A percentile compares a stretch with the other conserved stretches of the same genome.
Conservation (phyloP, 148 eudicot species). For the Fagopyrum tataricum region DNA sequence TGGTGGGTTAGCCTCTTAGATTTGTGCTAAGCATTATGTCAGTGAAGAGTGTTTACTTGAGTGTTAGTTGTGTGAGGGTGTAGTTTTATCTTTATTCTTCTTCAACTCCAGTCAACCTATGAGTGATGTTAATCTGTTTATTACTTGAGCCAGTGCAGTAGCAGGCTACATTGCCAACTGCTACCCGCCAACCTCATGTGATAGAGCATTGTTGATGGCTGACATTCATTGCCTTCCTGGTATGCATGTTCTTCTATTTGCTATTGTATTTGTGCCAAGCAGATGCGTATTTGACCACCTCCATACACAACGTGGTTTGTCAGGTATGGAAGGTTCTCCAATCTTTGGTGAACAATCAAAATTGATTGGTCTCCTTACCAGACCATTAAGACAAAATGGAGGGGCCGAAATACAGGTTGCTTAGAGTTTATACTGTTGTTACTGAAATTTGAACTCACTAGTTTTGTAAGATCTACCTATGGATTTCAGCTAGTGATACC, state of each 20-base stretch:
- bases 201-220: constrained; percentile 72
- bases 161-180: constrained; percentile 76
- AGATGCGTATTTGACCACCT: constrained; percentile 15
- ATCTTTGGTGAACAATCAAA: constrained; percentile 57
- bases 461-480: constrained; percentile 13
- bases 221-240: constrained; percentile 98
- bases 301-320: constrained; percentile 13
- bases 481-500: constrained; percentile 76
- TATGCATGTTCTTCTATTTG: constrained; percentile 17
- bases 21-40: not conserved
- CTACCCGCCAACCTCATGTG: constrained; percentile 49
- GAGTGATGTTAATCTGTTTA: constrained; percentile 13
- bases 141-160: constrained; percentile 52
- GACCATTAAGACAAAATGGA: constrained; percentile 76
- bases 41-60: not conserved
- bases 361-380: constrained; percentile 65
- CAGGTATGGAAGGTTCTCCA: constrained; percentile 97
- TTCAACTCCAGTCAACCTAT: not conserved
- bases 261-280: not conserved
- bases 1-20: not conserved
- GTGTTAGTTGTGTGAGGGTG: not conserved
- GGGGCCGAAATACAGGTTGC: constrained; percentile 94
- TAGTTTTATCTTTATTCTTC: not conserved
- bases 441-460: constrained; percentile 4
- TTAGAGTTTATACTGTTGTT: not conserved